Evolutionary conservation across 805 yeast species (phyloP).

Genomic region (Candida fluviatilis): DNA sequence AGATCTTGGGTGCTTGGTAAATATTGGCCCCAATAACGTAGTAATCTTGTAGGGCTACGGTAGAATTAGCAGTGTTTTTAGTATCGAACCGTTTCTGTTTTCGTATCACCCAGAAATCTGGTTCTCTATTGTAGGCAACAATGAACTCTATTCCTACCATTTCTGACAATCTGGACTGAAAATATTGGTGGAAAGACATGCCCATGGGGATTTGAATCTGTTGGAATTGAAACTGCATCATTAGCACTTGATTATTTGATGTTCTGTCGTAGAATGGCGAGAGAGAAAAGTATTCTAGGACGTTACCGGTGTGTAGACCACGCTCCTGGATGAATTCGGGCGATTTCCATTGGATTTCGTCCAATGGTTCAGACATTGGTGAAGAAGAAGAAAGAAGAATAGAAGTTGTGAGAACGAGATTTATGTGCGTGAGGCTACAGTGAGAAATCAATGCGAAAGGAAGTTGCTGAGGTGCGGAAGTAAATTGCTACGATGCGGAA

Average conservation of each 20-base stretch:
- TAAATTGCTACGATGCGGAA: too few species aligned
- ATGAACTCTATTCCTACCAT: constrained; percentile 87
- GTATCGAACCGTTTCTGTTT: constrained; percentile 60
- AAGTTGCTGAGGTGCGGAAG: too few species aligned
- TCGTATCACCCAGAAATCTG: constrained; percentile 87
- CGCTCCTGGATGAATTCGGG: constrained; percentile 95
- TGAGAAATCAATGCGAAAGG: too few species aligned
- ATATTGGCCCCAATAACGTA: constrained; percentile 89
- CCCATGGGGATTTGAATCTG: constrained; percentile 34
- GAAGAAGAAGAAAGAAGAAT: not conserved
- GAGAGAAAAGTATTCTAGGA: constrained; percentile 86
- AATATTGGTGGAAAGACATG: constrained; percentile 24
- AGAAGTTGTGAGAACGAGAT: too few species aligned
- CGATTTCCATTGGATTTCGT: constrained; percentile 93
- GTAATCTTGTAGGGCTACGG: constrained; percentile 65
- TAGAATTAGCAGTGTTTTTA: constrained; percentile 30
- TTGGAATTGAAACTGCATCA: constrained; percentile 91
- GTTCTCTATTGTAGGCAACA: constrained; percentile 71
- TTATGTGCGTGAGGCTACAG: too few species aligned
- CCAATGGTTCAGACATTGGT: constrained; percentile 43
- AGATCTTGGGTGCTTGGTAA: constrained; percentile 81
- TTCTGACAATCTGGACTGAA: constrained; percentile 58
- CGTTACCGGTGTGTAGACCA: constrained; percentile 85
- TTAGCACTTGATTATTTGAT: constrained; percentile 88
- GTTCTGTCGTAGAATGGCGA: constrained; percentile 95